Percentiles rank a stretch among this genome's conserved stretches.
phyloP scores from a whole-genome alignment of 1,284 basidiomycete genomes.

The Marasmius tenuissimus region DNA sequence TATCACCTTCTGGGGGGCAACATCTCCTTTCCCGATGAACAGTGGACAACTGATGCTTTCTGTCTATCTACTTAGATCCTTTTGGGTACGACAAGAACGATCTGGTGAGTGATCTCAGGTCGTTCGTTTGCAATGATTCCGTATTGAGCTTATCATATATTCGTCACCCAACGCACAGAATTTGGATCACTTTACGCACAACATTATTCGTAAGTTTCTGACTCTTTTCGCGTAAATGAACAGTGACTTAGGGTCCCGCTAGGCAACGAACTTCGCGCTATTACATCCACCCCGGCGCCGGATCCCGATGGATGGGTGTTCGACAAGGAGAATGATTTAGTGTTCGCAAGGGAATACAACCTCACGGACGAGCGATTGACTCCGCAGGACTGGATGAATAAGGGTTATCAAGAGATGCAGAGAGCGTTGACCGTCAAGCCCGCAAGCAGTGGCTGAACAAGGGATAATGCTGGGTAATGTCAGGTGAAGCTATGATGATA shows the following conservation, averaged over 20 bases:
- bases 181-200: slow-evolving; percentile 65
- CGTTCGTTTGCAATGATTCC: background rate
- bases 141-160: too few species aligned
- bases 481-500: too few species aligned
- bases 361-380: slow-evolving; percentile 38
- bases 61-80: slow-evolving; percentile 18
- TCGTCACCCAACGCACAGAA: slow-evolving; percentile 35
- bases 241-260: too few species aligned
- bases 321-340: slow-evolving; percentile 53
- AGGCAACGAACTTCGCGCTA: slow-evolving; percentile 58
- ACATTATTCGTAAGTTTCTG: slow-evolving; percentile 53
- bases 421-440: slow-evolving; percentile 17
- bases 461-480: too few species aligned
- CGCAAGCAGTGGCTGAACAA: too few species aligned
- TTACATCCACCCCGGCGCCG: slow-evolving; percentile 55
- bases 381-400: slow-evolving; percentile 55
- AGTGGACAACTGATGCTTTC: slow-evolving; percentile 53
- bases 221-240: too few species aligned
- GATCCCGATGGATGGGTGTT: slow-evolving; percentile 62
- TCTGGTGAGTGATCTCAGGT: slow-evolving; percentile 39
- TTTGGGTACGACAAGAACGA: slow-evolving; percentile 67
- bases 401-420: slow-evolving; percentile 46
- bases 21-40: slow-evolving; percentile 6
- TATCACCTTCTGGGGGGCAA: background rate
- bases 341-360: slow-evolving; percentile 38